Evolutionary conservation across 805 yeast genomes (phyloP).

Genomic region (Torulaspora franciscae): DNA sequence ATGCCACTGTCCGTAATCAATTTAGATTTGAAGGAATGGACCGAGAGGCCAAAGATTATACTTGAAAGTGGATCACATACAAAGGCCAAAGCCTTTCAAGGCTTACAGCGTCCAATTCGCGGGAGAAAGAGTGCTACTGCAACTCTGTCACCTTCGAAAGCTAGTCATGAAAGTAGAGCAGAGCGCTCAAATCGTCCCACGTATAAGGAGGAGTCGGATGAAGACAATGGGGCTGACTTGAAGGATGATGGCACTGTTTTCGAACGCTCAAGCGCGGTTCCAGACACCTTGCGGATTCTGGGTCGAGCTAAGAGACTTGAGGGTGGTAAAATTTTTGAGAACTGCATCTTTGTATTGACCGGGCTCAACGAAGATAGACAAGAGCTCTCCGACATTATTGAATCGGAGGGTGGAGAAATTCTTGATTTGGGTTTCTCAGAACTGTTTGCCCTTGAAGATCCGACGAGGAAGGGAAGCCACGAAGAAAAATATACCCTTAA

Average conservation of each 20-base stretch:
- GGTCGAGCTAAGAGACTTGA: not conserved
- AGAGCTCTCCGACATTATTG: slow-evolving; percentile 37
- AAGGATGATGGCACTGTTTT: not conserved
- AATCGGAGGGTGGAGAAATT: slow-evolving; percentile 42
- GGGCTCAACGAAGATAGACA: slow-evolving; percentile 32
- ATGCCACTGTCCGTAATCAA: slow-evolving; percentile 33
- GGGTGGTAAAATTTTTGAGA: slow-evolving; percentile 25
- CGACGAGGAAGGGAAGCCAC: slow-evolving; percentile 2
- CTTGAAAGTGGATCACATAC: slow-evolving; percentile 15
- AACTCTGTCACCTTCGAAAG: slow-evolving; percentile 13
- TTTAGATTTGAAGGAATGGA: slow-evolving; percentile 36
- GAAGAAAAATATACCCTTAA: slow-evolving; percentile 5
- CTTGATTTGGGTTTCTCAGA: slow-evolving; percentile 36
- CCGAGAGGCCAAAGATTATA: slow-evolving; percentile 32
- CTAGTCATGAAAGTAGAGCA: not conserved
- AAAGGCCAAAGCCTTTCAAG: slow-evolving; percentile 15
- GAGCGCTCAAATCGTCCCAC: slow-evolving; percentile 4
- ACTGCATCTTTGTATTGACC: slow-evolving; percentile 41
- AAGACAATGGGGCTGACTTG: not conserved
- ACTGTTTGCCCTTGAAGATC: slow-evolving; percentile 18
- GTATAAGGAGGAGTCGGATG: slow-evolving; percentile 13
- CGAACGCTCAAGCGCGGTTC: not conserved
- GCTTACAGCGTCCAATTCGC: slow-evolving; percentile 21
- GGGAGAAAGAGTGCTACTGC: slow-evolving; percentile 18
- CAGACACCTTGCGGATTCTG: not conserved